A percentile compares a stretch with the other conserved stretches of the same genome.
phyloP scores from a whole-genome alignment of 352 stramenopile genomes.

The Phytophthora hibernalis region DNA sequence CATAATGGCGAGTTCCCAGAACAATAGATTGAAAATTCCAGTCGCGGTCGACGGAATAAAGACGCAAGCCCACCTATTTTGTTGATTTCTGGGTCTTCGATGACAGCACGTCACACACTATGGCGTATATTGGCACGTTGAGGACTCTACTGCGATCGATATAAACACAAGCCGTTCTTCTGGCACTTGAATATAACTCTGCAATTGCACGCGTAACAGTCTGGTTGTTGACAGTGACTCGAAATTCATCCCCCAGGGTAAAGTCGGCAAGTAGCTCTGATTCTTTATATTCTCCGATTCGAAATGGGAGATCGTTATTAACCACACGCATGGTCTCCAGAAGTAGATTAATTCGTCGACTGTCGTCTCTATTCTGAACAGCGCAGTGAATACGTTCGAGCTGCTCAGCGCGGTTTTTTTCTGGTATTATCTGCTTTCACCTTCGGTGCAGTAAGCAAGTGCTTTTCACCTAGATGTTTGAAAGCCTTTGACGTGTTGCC shows the following conservation, averaged over 20 bases:
- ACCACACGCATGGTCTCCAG: neutral
- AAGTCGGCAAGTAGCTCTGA: too few species aligned
- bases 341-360: conserved; percentile 1
- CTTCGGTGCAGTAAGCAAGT: too few species aligned
- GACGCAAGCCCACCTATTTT: conserved; percentile 1
- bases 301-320: too few species aligned
- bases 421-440: too few species aligned
- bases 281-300: too few species aligned
- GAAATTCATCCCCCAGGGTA: too few species aligned
- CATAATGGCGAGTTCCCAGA: too few species aligned
- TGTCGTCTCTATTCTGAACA: neutral
- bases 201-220: neutral
- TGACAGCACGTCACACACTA: too few species aligned
- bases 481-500: conserved; percentile 17
- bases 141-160: neutral
- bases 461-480: neutral
- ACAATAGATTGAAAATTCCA: conserved; percentile 9
- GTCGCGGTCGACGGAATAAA: conserved; percentile 1
- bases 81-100: neutral
- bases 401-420: too few species aligned
- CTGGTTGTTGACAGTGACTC: too few species aligned
- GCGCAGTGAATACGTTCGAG: neutral
- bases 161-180: neutral
- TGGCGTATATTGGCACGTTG: neutral
- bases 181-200: neutral